phyloP scores from a whole-genome alignment of 352 stramenopile species.

The Phytopythium aichiense region DNA sequence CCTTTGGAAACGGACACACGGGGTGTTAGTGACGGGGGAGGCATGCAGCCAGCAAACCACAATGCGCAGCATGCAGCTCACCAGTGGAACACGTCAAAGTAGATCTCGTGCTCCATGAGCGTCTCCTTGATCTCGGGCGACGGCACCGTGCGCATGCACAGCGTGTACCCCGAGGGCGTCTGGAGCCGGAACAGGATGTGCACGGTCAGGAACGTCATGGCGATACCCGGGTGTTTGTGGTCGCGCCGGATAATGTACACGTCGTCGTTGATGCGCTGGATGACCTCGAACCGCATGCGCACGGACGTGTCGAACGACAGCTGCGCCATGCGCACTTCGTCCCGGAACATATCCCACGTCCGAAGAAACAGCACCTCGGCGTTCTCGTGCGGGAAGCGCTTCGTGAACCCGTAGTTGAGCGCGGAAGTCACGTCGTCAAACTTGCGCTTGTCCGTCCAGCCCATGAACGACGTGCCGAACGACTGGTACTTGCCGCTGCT shows the following conservation, averaged over 20 bases:
- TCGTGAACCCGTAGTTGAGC: conserved; percentile 44
- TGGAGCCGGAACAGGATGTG: conserved; percentile 60
- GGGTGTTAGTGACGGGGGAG: neutral
- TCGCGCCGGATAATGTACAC: conserved; percentile 54
- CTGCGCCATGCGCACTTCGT: conserved; percentile 33
- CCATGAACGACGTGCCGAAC: conserved; percentile 43
- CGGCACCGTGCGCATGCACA: conserved; percentile 60
- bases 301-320: conserved; percentile 48
- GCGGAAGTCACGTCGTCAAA: conserved; percentile 21
- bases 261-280: conserved; percentile 53
- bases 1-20: conserved; percentile 14
- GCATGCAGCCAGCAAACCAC: neutral
- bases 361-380: conserved; percentile 31
- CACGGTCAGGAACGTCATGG: conserved; percentile 50
- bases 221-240: conserved; percentile 36
- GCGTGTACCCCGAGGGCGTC: conserved; percentile 45
- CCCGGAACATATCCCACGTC: conserved; percentile 41
- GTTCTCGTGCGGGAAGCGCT: conserved; percentile 30
- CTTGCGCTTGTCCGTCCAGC: conserved; percentile 50
- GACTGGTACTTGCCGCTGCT: conserved; percentile 28
- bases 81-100: conserved; percentile 65
- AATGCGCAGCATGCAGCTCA: conserved; percentile 10
- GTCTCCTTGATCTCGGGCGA: conserved; percentile 36
- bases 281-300: conserved; percentile 34
- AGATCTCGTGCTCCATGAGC: conserved; percentile 45